A percentile compares a stretch with the other conserved stretches of the same genome.
Evolutionary conservation across 495 filamentous ascomycete genomes (phyloP).

Genomic region (Xylaria longipes): DNA sequence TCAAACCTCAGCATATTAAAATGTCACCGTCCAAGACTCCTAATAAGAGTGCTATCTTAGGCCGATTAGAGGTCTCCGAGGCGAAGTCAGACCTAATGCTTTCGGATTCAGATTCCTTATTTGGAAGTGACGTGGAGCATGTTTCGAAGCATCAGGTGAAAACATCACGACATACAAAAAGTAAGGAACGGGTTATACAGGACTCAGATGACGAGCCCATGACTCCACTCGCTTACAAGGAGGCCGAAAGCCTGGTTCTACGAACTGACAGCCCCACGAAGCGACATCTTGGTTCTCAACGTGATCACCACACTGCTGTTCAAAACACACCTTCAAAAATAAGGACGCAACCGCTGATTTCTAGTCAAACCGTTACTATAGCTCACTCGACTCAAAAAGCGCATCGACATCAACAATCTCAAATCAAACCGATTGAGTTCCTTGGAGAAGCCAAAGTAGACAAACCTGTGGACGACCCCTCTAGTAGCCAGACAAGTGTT

Average conservation of each 20-base stretch:
- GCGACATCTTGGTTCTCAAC: slow-evolving; percentile 26
- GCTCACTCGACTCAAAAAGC: slow-evolving; percentile 32
- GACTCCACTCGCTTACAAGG: slow-evolving; percentile 36
- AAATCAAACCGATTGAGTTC: slow-evolving; percentile 5
- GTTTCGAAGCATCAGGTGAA: neutral
- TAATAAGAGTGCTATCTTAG: slow-evolving; percentile 16
- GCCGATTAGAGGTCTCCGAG: slow-evolving; percentile 1
- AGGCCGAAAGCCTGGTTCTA: slow-evolving; percentile 24
- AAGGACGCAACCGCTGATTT: slow-evolving; percentile 25
- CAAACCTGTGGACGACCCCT: slow-evolving; percentile 21
- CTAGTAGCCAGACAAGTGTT: slow-evolving; percentile 18
- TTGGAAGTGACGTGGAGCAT: slow-evolving; percentile 19
- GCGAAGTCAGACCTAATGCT: slow-evolving; percentile 4
- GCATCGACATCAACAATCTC: slow-evolving; percentile 22
- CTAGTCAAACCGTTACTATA: slow-evolving; percentile 27
- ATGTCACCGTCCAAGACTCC: slow-evolving; percentile 31
- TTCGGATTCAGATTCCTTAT: slow-evolving; percentile 16
- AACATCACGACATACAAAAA: slow-evolving; percentile 8
- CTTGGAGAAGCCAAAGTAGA: slow-evolving; percentile 20
- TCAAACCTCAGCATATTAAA: slow-evolving; percentile 25
- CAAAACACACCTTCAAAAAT: slow-evolving; percentile 34
- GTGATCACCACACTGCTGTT: slow-evolving; percentile 29
- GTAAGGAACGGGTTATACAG: slow-evolving; percentile 42
- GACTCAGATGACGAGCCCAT: slow-evolving; percentile 59
- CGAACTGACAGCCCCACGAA: slow-evolving; percentile 30